These are phyloP conservation scores for Themeda triandra DNA, from an alignment of 176 grass and related monocot species.

Conservation along the genomic window DNA sequence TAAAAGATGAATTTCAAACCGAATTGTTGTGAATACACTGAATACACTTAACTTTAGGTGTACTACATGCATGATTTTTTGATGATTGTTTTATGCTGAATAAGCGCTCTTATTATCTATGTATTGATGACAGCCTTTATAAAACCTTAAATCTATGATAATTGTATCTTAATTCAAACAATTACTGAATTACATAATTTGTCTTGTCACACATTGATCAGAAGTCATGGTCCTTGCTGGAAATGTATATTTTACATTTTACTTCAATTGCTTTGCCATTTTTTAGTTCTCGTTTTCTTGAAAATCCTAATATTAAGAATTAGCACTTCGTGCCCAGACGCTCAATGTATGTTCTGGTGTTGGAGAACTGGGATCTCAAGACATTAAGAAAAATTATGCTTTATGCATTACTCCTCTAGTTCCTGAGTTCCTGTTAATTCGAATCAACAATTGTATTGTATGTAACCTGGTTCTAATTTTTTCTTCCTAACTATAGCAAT, in stretches of 20 bases:
- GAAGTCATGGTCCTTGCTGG: background rate
- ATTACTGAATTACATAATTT: background rate
- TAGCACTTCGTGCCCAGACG: background rate
- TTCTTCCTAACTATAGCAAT: background rate
- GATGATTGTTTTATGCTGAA: no score
- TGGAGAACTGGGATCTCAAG: conserved; percentile 7
- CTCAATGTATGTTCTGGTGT: background rate
- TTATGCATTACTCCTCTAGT: background rate
- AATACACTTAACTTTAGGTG: background rate
- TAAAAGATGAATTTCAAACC: background rate
- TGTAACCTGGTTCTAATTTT: conserved; percentile 7
- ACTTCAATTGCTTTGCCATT: background rate
- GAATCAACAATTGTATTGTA: conserved; percentile 19
- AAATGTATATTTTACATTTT: background rate
- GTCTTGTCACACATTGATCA: background rate
- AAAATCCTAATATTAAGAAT: background rate
- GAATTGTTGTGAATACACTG: background rate
- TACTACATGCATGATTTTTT: no score
- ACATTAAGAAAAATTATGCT: background rate
- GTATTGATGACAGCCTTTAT: background rate
- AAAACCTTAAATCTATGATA: background rate
- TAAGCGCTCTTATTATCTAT: background rate
- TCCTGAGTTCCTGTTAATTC: background rate
- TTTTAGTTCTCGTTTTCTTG: background rate
- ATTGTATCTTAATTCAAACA: background rate